phyloP scores from a whole-genome alignment of 768 basidiomycete genomes.

The Hemileccinum impolitum region DNA sequence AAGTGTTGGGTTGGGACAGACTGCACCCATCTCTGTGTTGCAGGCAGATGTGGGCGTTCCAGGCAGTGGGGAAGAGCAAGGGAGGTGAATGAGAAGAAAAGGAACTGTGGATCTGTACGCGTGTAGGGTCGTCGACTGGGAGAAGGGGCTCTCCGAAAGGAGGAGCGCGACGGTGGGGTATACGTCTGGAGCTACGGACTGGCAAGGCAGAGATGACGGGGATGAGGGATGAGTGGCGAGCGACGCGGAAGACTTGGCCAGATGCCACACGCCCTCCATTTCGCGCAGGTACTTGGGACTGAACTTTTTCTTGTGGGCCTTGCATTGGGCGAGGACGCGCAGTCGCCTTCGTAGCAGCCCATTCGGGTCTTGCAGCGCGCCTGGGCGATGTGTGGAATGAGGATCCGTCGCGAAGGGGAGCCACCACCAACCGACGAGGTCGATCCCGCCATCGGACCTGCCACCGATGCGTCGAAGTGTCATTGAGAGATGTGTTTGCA shows the following conservation, averaged over 20 bases:
- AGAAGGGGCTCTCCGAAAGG: slow-evolving; percentile 79
- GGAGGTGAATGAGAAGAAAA: slow-evolving; percentile 76
- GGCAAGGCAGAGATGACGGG: too few relatives aligned
- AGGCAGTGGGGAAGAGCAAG: slow-evolving; percentile 30
- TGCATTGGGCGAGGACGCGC: slow-evolving; percentile 85
- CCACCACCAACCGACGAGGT: slow-evolving; percentile 94
- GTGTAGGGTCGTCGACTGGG: slow-evolving; percentile 61
- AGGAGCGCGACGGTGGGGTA: slow-evolving; percentile 58
- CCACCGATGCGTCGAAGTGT: slow-evolving; percentile 75
- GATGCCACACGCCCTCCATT: slow-evolving; percentile 81
- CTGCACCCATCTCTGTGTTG: slow-evolving; percentile 2
- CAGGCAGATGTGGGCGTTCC: neutral
- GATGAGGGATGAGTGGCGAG: neutral
- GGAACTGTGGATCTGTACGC: slow-evolving; percentile 76
- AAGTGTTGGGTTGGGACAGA: slow-evolving; percentile 24
- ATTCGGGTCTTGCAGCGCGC: slow-evolving; percentile 13
- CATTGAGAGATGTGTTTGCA: slow-evolving; percentile 74
- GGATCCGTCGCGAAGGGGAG: slow-evolving; percentile 42
- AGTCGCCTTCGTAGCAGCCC: slow-evolving; percentile 46
- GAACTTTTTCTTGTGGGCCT: slow-evolving; percentile 81
- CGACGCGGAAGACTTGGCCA: neutral
- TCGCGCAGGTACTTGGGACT: slow-evolving; percentile 83
- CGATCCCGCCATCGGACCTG: slow-evolving; percentile 86
- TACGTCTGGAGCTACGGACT: neutral
- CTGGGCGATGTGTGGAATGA: neutral